These are phyloP conservation scores for Phlebiopsis flavidoalba DNA, from an alignment of 768 basidiomycete genomes.

Conservation along the genomic window DNA sequence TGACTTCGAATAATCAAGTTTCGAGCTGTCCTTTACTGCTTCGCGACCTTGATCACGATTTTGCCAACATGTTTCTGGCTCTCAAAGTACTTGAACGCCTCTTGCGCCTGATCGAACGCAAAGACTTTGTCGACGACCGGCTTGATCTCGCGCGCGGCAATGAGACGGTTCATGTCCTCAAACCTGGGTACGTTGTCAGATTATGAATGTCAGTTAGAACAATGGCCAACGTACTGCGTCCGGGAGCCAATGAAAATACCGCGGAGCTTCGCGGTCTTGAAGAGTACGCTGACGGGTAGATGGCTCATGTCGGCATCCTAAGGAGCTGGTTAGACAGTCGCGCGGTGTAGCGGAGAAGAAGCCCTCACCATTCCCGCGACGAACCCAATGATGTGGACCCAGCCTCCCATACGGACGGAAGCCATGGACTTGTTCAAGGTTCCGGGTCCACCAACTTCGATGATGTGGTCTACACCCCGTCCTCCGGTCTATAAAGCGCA, in stretches of 20 bases:
- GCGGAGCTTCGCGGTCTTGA: constrained; percentile 32
- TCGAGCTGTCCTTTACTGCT: not conserved
- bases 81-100: constrained; percentile 49
- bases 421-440: constrained; percentile 43
- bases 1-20: no score
- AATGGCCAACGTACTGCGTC: constrained; percentile 41
- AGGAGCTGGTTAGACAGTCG: not conserved
- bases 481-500: constrained; percentile 21
- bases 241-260: constrained; percentile 55
- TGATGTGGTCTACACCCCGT: constrained; percentile 31
- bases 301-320: constrained; percentile 15
- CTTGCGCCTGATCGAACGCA: constrained; percentile 43
- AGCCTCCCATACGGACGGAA: constrained; percentile 36
- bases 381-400: constrained; percentile 45
- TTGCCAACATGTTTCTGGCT: constrained; percentile 59
- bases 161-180: constrained; percentile 44
- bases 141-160: constrained; percentile 38
- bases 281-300: constrained; percentile 14
- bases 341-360: not conserved
- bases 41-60: constrained; percentile 45
- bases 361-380: constrained; percentile 32
- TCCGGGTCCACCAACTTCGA: constrained; percentile 50
- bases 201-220: not conserved
- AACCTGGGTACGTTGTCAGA: constrained; percentile 32
- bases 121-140: constrained; percentile 57